Evolutionary conservation across 1,139 yeast species (phyloP), one percentile per base, ranked within the genome.

Genomic region (Schizosaccharomyces versatilis): DNA sequence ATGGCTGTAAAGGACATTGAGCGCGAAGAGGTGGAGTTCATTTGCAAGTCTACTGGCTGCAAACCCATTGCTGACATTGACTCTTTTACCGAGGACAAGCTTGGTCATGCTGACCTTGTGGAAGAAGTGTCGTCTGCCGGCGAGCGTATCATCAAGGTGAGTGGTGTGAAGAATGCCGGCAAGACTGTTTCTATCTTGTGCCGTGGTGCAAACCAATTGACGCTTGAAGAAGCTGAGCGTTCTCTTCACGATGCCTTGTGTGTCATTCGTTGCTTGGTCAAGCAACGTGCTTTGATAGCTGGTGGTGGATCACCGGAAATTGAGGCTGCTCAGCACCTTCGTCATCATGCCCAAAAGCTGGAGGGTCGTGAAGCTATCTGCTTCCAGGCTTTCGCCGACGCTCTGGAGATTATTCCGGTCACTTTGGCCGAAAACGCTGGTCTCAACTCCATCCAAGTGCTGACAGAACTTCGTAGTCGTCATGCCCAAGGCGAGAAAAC

Each of bases 281-380:
- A 90, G 68, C 90, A 86, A 69, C 83, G 79, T 66, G 97, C 95
- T 1, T 73, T 90, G 65, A 85, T 90, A 69, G 96, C 97, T 12
- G 99, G 99, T 63, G 98, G 99, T 61, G 98, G 98, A 62, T 97
- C 98, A 6, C 95, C 98, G 53, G 99, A 90, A 71, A 79, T 90
- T 62, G 98, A 90, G 71, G 82, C 88, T 14, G 81, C 97, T 6
- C 79, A 94, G 63, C 78, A 79, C 36, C 71, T 90, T 62, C 73
- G 78, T 68, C 80, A 79, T 63, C 96, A 88, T 68, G 75, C 95
- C 19, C 77, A 81, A 59, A 71, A 78, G 52, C 73, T 84, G 60
- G 76, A 85, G 19, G 98, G 99, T 53, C 86, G 88, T 7, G 96
- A 90, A 68, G 93, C 94, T 56, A 81, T 86, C 63, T 93, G 94